Conservation (phyloP, 2,329 filamentous ascomycete species). For the Hypoxylon sp. region DNA sequence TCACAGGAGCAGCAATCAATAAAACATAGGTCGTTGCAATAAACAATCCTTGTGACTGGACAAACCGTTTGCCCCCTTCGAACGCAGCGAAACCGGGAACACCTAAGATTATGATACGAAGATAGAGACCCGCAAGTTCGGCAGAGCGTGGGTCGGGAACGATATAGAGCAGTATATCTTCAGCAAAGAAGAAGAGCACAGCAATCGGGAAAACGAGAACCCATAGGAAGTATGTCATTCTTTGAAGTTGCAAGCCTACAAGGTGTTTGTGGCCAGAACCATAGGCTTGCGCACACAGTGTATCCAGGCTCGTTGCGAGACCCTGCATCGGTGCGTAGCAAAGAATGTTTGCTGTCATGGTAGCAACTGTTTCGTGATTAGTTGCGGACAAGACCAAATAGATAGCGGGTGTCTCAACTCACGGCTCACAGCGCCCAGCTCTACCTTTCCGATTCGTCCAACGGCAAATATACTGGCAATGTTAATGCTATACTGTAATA, state of each 20-base stretch:
- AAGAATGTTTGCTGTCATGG: slow-evolving; percentile 85
- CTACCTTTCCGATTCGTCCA: slow-evolving; percentile 78
- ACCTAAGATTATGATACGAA: slow-evolving; percentile 77
- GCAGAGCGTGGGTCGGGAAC: slow-evolving; percentile 81
- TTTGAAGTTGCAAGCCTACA: slow-evolving; percentile 84
- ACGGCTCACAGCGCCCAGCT: slow-evolving; percentile 74
- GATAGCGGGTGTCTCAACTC: slow-evolving; percentile 40
- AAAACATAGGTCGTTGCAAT: slow-evolving; percentile 84
- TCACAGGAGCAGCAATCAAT: slow-evolving; percentile 80
- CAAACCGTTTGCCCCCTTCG: slow-evolving; percentile 82
- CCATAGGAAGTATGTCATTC: slow-evolving; percentile 84
- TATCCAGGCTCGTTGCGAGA: slow-evolving; percentile 91
- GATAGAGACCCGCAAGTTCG: slow-evolving; percentile 77
- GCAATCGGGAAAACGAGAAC: slow-evolving; percentile 78
- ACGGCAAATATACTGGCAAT: slow-evolving; percentile 84
- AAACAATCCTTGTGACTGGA: slow-evolving; percentile 86
- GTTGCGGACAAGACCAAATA: not conserved
- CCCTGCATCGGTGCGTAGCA: slow-evolving; percentile 84
- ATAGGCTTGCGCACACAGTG: slow-evolving; percentile 92
- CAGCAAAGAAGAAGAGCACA: slow-evolving; percentile 76
- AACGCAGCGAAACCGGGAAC: slow-evolving; percentile 82
- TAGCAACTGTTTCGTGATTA: slow-evolving; percentile 62
- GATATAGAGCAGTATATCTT: slow-evolving; percentile 72
- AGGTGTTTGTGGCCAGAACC: slow-evolving; percentile 91
- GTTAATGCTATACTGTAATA: slow-evolving; percentile 88